Percentiles rank a stretch among this genome's conserved stretches.
These are phyloP conservation scores for Aspergillus calidoustus DNA, from an alignment of 2,329 filamentous ascomycete species.

Conservation along the genomic window DNA sequence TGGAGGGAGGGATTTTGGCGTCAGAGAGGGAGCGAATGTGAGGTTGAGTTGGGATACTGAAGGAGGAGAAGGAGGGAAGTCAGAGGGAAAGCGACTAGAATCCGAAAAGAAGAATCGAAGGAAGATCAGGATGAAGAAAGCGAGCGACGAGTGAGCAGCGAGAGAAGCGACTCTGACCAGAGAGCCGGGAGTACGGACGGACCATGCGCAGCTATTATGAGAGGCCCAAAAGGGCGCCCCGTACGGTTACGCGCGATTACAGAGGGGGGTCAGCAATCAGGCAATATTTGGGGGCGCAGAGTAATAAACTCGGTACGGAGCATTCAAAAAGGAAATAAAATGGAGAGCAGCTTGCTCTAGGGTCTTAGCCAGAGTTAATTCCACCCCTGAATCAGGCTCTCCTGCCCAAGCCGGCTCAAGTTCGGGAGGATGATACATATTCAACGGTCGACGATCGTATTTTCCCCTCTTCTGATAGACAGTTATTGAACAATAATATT, in stretches of 20 bases:
- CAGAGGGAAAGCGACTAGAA: constrained; percentile 21
- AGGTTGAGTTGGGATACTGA: constrained; percentile 15
- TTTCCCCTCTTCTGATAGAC: background rate
- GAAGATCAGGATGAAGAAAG: constrained; percentile 17
- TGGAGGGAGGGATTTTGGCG: constrained; percentile 8
- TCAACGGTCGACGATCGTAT: background rate
- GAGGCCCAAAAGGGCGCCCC: background rate
- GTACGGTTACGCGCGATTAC: background rate
- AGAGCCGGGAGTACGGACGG: background rate
- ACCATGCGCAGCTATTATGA: background rate
- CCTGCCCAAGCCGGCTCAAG: background rate
- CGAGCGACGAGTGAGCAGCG: constrained; percentile 17
- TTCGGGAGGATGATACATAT: background rate
- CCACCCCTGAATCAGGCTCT: background rate
- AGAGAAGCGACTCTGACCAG: constrained; percentile 10
- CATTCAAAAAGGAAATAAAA: background rate
- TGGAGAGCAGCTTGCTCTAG: background rate
- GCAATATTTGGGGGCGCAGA: background rate
- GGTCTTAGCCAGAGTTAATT: background rate
- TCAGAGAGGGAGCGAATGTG: constrained; percentile 23
- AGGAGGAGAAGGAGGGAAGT: constrained; percentile 22
- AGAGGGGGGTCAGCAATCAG: background rate
- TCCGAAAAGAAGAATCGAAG: constrained; percentile 23
- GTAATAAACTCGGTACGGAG: background rate
- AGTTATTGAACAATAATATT: background rate